Base-by-base conservation (phyloP, 805 yeast genomes). In the Kuraishia borneana region DNA sequence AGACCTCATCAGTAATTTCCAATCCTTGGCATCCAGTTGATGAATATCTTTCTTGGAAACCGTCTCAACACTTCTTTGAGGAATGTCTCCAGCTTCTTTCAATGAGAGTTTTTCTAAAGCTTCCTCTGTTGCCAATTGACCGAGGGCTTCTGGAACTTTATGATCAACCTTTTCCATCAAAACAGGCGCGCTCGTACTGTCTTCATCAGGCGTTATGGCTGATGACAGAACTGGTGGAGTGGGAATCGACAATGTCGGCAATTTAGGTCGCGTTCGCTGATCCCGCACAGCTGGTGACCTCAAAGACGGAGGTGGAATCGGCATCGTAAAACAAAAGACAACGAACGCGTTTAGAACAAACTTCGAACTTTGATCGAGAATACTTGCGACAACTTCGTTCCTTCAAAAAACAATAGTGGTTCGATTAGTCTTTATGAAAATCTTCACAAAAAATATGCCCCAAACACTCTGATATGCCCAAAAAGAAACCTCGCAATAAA, bases 21-120 rank as follows among this genome's bases (percentile, higher is more conserved):
- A 88, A 34, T 77, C 85, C 12, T 71, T 73, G 33, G 82, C 85
- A 19, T 77, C 78, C 31, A 84, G 52, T 25, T 73, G 72, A 32
- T 66, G 69, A 17, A 76, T 65, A 37, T 65, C 73, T 36, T 41
- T 35, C 14, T 32, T 22, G 13, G 18, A 18, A 8, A 25, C 36
- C 28, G 28, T 6, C 13, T 25, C 28, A 6, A 25, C 6, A 6
- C 13, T 16, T 7, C 23, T 7, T 17, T 13, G 18, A 26, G 9
- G 18, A 13, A 13, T 18, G 21, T 18, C 13, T 29, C 3, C 31
- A 9, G 21, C 21, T 14, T 10, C 18, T 17, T n/a, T 26, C 29
- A n/a, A n/a, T 13, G 8, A 26, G 16, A 26, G 9, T 17, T 26
- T 12, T 6, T 26, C 29, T 6, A 26, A 26, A 8, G 16, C 29